Base-by-base conservation (phyloP, 495 filamentous ascomycete species). In the Amphirosellinia nigrospora region DNA sequence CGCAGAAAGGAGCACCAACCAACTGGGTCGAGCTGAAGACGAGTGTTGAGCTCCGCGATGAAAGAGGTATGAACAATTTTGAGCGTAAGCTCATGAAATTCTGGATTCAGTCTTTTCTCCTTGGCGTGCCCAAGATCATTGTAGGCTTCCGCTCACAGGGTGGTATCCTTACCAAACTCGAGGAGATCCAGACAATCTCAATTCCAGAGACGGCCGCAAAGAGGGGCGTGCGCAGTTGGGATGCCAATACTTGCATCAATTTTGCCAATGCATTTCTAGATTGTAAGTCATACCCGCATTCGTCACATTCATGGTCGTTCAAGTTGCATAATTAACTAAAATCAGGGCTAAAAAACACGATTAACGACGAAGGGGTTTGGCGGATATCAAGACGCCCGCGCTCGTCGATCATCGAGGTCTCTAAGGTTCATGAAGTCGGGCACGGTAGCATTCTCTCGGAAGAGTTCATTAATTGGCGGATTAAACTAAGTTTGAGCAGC, bases 21-120 rank as follows among this genome's bases (percentile, higher is more conserved):
- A 90, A 95, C 70, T 99, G 94, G 90, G 90, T 99, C 19, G 96
- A 99, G 79, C 85, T 99, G 59, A 99, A 99, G 78, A 98, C 96
- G 0, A 87, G 88, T 2, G 90, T 88, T n/a, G 88, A 91, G 67
- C 90, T 92, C 41, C 80, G 81, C 32, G 85, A 82, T 41, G 84
- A 90, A 1, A 85, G 88, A 41, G 91, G 93, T 70, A 83, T 88
- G 78, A 69, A 90, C 21, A 92, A 90, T 63, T 97, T 91, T 73
- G 93, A 99, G 79, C 86, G 91, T 13, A 98, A 98, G 77, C 84
- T 98, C 43, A 84, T 97, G 71, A 96, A 94, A 70, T 97, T 93
- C 82, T 99, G 96, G 96, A 91, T 93, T 21, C 96, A 99, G 72
- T 97, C 93, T 1, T 99, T 97, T 75, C 85, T 99, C 0, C 88